Evolutionary conservation across 495 filamentous ascomycete genomes (phyloP).

Genomic region (Podospora anserina): DNA sequence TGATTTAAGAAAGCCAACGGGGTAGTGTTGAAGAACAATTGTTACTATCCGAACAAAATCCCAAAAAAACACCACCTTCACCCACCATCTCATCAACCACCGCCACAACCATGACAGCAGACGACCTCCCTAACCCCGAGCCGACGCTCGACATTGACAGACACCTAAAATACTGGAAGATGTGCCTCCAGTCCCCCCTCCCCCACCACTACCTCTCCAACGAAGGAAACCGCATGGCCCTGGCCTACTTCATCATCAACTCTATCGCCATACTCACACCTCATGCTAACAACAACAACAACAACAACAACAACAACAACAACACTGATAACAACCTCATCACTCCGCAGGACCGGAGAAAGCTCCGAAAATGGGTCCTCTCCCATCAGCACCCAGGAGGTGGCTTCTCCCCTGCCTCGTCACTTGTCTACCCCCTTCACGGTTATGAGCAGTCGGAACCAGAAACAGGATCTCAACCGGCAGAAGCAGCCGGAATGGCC

Average conservation of each 20-base stretch:
- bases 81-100: not conserved
- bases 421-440: slow-evolving; percentile 37
- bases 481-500: slow-evolving; percentile 67
- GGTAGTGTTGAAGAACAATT: not conserved
- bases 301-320: slow-evolving; percentile 16
- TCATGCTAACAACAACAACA: slow-evolving; percentile 11
- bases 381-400: slow-evolving; percentile 78
- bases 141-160: slow-evolving; percentile 61
- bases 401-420: slow-evolving; percentile 73
- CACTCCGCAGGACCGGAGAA: slow-evolving; percentile 31
- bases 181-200: slow-evolving; percentile 78
- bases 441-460: slow-evolving; percentile 37
- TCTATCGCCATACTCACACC: slow-evolving; percentile 45
- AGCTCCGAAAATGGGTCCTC: slow-evolving; percentile 51
- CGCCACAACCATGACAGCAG: not conserved
- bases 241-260: slow-evolving; percentile 75
- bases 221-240: slow-evolving; percentile 83
- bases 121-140: not conserved
- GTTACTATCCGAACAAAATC: not conserved
- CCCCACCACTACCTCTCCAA: slow-evolving; percentile 77
- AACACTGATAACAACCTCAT: slow-evolving; percentile 24
- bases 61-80: not conserved
- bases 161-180: slow-evolving; percentile 90
- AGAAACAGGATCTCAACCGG: slow-evolving; percentile 28
- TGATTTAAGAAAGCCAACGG: not conserved